Evolutionary conservation across 345 rosid species (phyloP).

Genomic region (Jatropha curcas): DNA sequence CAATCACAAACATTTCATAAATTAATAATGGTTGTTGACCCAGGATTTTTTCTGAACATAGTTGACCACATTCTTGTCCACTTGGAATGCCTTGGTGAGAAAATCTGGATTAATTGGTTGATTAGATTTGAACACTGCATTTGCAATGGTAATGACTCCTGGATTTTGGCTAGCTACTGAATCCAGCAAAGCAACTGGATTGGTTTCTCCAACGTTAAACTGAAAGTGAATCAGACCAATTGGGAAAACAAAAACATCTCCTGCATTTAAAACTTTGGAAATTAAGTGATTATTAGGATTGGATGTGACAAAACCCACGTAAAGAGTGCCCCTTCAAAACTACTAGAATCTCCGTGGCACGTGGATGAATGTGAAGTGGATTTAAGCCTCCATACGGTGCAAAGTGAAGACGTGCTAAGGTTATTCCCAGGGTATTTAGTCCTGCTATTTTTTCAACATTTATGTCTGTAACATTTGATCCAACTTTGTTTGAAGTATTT

Average conservation of each 20-base stretch:
- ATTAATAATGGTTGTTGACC: too few relatives aligned
- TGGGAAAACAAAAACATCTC: slow-evolving; percentile 3
- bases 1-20: too few relatives aligned
- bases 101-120: neutral
- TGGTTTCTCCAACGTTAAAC: slow-evolving; percentile 7
- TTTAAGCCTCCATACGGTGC: neutral
- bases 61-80: neutral
- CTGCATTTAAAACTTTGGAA: neutral
- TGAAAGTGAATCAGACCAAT: slow-evolving; percentile 11
- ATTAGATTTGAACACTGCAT: slow-evolving; percentile 2
- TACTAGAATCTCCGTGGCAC: neutral
- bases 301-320: neutral
- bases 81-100: slow-evolving; percentile 4
- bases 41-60: neutral
- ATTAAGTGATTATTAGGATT: neutral
- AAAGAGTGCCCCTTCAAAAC: slow-evolving; percentile 10
- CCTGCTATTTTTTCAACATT: neutral
- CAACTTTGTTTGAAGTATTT: neutral
- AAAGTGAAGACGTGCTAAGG: neutral
- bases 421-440: neutral
- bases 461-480: neutral
- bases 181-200: slow-evolving; percentile 1
- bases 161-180: slow-evolving; percentile 19
- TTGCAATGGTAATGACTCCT: slow-evolving; percentile 2
- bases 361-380: neutral